These are phyloP conservation scores for Yarrowia galli DNA, from an alignment of 1,139 yeast genomes.

Conservation along the genomic window DNA sequence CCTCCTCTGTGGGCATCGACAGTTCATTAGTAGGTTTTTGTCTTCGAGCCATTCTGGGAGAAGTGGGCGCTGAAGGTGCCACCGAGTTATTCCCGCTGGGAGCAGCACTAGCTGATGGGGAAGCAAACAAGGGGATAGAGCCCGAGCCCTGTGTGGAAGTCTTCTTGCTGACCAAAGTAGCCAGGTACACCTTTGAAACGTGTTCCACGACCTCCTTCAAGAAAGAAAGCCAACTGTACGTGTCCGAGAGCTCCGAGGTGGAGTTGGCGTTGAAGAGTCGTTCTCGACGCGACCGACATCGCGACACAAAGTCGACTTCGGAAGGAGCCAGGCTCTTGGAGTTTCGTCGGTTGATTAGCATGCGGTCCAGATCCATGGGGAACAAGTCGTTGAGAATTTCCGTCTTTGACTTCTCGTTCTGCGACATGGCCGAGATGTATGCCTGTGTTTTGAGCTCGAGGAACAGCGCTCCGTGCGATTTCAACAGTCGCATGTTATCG, in stretches of 20 bases:
- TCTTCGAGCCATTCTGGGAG: conserved; percentile 10
- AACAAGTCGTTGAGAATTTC: conserved; percentile 80
- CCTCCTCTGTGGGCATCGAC: conserved; percentile 11
- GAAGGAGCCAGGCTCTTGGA: conserved; percentile 62
- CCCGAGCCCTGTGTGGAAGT: background rate
- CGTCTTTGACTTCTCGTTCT: conserved; percentile 68
- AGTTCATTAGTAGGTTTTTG: conserved; percentile 14
- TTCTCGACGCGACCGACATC: conserved; percentile 74
- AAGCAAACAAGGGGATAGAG: background rate
- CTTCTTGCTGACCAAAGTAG: conserved; percentile 22
- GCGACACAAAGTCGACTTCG: conserved; percentile 71
- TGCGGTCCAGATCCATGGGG: conserved; percentile 61
- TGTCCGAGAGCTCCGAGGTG: conserved; percentile 61
- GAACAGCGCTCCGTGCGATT: conserved; percentile 78
- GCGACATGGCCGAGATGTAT: conserved; percentile 83
- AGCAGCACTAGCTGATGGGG: background rate
- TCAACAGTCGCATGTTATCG: conserved; percentile 64
- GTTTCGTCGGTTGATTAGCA: conserved; percentile 54
- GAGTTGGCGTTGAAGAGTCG: conserved; percentile 59
- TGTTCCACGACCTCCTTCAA: conserved; percentile 78
- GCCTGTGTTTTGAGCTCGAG: conserved; percentile 95
- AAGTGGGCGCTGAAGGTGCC: conserved; percentile 2
- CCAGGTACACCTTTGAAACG: conserved; percentile 57
- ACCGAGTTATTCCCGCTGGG: conserved; percentile 19
- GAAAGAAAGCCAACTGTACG: conserved; percentile 78